Conservation (phyloP, 108 stramenopile genomes). For the Fragilariopsis cylindrus region DNA sequence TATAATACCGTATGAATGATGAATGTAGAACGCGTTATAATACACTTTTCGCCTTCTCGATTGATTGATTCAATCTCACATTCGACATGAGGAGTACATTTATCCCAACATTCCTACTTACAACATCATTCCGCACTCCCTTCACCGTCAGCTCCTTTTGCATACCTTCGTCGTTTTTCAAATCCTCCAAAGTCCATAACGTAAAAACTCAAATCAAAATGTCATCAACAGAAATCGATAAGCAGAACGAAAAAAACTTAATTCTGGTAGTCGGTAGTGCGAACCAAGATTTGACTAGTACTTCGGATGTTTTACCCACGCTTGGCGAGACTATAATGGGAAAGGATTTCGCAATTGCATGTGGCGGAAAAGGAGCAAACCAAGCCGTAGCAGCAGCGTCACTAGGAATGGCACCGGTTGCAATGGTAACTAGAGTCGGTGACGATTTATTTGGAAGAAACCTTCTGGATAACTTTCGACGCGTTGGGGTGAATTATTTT, state of each 20-base stretch:
- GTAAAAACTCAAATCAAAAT: not conserved
- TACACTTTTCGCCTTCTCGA: not conserved
- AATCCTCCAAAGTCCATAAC: too few species aligned
- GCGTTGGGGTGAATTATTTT: slow-evolving; percentile 32
- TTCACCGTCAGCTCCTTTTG: slow-evolving; percentile 10
- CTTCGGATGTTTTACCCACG: slow-evolving; percentile 49
- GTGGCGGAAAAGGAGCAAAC: slow-evolving; percentile 93
- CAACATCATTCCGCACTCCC: not conserved
- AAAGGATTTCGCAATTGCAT: slow-evolving; percentile 58
- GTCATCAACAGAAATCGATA: not conserved
- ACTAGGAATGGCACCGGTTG: slow-evolving; percentile 56
- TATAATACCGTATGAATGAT: too few species aligned
- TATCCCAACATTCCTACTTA: too few species aligned
- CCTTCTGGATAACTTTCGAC: slow-evolving; percentile 50
- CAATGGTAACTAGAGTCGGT: slow-evolving; percentile 83
- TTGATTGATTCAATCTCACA: too few species aligned
- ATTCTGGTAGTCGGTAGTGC: slow-evolving; percentile 77
- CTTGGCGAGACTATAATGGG: slow-evolving; percentile 89
- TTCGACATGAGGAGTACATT: too few species aligned
- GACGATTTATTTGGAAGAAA: slow-evolving; percentile 64
- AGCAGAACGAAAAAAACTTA: slow-evolving; percentile 18
- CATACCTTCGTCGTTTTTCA: too few species aligned
- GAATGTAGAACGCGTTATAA: not conserved
- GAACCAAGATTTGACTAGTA: slow-evolving; percentile 79
- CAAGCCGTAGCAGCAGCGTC: slow-evolving; percentile 87